phyloP scores from a whole-genome alignment of 225 moss, liverwort and hornwort species.

The Pseudisothecium myosuroides region DNA sequence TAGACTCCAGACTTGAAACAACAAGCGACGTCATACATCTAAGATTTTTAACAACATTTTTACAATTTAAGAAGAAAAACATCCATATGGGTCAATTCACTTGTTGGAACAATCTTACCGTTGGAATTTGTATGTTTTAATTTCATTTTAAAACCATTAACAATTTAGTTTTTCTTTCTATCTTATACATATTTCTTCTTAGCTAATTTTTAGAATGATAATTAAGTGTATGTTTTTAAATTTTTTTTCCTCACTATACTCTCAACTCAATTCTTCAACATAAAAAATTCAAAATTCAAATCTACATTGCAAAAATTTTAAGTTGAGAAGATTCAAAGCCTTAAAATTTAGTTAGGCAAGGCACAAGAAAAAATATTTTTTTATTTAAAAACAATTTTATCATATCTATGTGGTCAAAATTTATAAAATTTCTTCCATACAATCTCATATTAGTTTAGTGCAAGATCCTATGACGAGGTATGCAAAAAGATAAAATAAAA shows the following conservation, averaged over 20 bases:
- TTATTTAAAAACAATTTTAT: background rate
- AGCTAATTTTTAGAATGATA: background rate
- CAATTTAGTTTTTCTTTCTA: background rate
- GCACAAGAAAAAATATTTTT: background rate
- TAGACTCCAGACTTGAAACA: rapidly evolving
- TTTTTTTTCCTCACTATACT: background rate
- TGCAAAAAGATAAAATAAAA: background rate
- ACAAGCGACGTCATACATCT: rapidly evolving
- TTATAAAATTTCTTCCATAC: background rate
- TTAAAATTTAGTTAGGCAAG: background rate
- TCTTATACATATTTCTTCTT: rapidly evolving
- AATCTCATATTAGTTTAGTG: background rate
- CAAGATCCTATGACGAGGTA: background rate
- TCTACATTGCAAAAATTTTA: background rate
- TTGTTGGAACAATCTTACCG: rapidly evolving
- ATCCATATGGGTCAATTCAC: background rate
- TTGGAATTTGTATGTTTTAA: rapidly evolving
- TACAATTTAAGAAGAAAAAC: background rate
- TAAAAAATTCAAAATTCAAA: background rate
- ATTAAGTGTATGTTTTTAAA: background rate
- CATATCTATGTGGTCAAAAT: background rate
- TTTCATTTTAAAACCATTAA: background rate
- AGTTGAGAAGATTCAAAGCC: background rate
- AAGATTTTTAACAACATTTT: background rate
- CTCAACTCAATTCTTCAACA: background rate